phyloP scores from a whole-genome alignment of 2,329 filamentous ascomycete genomes.

The Penicillium digitatum region DNA sequence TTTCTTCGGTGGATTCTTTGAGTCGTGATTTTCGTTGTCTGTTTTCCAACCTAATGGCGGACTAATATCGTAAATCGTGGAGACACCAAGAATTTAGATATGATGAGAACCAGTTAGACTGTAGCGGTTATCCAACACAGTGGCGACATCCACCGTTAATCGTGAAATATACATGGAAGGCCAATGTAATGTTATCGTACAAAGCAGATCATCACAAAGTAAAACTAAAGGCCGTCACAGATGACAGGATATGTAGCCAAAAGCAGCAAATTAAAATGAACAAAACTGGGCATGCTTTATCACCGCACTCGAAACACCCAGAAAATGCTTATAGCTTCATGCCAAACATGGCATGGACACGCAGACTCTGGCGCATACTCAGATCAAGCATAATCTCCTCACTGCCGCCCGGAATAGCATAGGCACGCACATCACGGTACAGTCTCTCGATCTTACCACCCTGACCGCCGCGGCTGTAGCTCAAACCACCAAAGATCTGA shows the following conservation, averaged over 20 bases:
- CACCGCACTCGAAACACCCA: neutral
- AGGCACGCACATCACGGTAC: constrained; percentile 91
- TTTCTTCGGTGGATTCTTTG: neutral
- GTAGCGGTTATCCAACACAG: neutral
- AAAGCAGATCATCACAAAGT: constrained; percentile 7
- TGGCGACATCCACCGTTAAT: neutral
- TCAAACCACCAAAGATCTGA: constrained; percentile 95
- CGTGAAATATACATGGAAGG: constrained; percentile 1
- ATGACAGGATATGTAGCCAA: constrained; percentile 21
- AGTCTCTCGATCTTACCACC: constrained; percentile 92
- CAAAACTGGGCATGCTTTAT: neutral
- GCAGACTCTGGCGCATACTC: constrained; percentile 84
- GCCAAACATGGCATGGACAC: constrained; percentile 82
- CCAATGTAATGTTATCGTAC: constrained; percentile 15
- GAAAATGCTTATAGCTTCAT: constrained; percentile 69
- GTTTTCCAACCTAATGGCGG: neutral
- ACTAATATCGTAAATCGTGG: neutral
- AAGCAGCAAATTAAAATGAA: neutral
- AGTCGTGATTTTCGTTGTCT: neutral
- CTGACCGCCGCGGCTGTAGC: constrained; percentile 88
- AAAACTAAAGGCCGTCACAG: constrained; percentile 15
- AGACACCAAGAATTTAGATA: neutral
- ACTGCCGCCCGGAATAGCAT: constrained; percentile 90
- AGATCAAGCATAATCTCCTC: constrained; percentile 99
- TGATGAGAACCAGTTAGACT: neutral